phyloP scores from a whole-genome alignment of 768 basidiomycete genomes.

The Cytidiella melzeri region DNA sequence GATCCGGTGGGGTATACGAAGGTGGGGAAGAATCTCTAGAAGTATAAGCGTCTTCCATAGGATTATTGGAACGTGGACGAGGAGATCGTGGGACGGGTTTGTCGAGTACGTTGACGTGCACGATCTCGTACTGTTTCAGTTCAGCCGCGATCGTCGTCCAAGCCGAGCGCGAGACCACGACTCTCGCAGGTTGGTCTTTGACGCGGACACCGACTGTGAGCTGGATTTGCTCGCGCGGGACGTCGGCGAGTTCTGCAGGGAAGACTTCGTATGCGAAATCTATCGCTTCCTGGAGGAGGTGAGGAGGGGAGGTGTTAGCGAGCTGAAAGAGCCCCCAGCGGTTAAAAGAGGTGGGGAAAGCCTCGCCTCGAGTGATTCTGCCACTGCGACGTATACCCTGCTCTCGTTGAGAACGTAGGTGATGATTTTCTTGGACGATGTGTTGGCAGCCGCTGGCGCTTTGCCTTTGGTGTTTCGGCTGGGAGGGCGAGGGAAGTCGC shows the following conservation, averaged over 20 bases:
- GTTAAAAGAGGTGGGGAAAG: neutral
- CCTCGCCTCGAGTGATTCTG: slow-evolving; percentile 18
- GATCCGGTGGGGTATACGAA: neutral
- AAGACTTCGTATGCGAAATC: neutral
- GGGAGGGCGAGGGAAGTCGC: neutral
- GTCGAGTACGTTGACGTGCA: neutral
- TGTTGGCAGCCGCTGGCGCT: neutral
- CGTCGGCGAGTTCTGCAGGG: neutral
- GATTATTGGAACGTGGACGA: too few relatives aligned
- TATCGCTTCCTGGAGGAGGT: neutral
- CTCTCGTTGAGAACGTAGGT: slow-evolving; percentile 21
- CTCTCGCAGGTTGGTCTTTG: neutral
- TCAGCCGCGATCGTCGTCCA: neutral
- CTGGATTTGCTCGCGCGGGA: neutral
- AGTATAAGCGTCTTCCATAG: neutral
- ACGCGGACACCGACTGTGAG: neutral
- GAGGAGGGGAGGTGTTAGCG: too few relatives aligned
- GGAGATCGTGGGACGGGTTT: neutral
- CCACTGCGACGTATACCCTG: slow-evolving; percentile 25
- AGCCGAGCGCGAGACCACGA: neutral
- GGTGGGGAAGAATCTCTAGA: neutral
- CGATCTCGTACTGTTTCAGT: slow-evolving; percentile 1
- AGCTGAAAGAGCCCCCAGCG: too few relatives aligned
- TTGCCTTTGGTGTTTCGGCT: neutral
- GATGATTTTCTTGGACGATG: slow-evolving; percentile 11